Conservation (phyloP, 2,329 filamentous ascomycete species). For the Hymenoscyphus albidus region DNA sequence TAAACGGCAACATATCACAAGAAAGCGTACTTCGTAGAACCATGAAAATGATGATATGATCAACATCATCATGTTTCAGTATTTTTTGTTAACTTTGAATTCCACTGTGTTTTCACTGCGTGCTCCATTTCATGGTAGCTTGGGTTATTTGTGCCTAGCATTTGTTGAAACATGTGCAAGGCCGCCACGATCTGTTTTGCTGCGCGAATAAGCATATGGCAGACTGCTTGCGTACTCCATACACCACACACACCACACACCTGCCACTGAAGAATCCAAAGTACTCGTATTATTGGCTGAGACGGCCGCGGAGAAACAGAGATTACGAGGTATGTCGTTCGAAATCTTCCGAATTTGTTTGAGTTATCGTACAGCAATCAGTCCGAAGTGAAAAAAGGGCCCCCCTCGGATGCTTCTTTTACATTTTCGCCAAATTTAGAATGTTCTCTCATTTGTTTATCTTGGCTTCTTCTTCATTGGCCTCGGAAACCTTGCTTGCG, state of each 20-base stretch:
- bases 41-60: conserved; percentile 1
- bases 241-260: too few relatives aligned
- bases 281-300: background rate
- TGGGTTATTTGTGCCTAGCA: background rate
- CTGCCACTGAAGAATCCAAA: too few relatives aligned
- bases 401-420: background rate
- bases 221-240: too few relatives aligned
- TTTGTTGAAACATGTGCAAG: background rate
- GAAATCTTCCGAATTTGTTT: background rate
- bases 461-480: background rate
- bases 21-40: background rate
- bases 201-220: too few relatives aligned
- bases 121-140: background rate
- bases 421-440: background rate
- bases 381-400: background rate
- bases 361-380: background rate
- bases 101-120: background rate
- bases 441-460: background rate
- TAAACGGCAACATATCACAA: background rate
- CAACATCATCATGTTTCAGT: background rate
- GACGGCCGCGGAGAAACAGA: background rate
- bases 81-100: background rate
- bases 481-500: background rate
- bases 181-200: background rate
- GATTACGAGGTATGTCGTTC: too few relatives aligned